phyloP scores from a whole-genome alignment of 352 stramenopile genomes.

The Phytophthora litchii region DNA sequence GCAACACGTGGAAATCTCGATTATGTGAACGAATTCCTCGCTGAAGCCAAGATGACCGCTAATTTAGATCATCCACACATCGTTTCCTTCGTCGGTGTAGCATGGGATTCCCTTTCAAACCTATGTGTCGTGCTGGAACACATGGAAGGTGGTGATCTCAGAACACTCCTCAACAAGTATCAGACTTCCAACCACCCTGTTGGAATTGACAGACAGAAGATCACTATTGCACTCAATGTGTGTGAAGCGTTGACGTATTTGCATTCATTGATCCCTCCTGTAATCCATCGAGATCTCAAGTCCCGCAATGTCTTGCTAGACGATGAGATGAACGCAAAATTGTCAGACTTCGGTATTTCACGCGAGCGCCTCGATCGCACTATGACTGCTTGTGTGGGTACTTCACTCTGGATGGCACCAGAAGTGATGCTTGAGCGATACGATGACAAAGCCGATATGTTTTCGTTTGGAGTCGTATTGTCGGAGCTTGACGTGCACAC shows the following conservation, averaged over 20 bases:
- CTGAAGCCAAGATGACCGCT: constrained; percentile 44
- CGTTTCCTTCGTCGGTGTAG: constrained; percentile 43
- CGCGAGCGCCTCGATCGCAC: constrained; percentile 21
- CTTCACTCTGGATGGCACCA: constrained; percentile 61
- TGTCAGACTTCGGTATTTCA: constrained; percentile 70
- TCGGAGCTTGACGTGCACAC: constrained; percentile 53
- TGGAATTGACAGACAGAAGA: constrained; percentile 36
- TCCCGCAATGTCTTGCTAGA: constrained; percentile 56
- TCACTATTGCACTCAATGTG: constrained; percentile 34
- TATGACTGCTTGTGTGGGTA: constrained; percentile 53
- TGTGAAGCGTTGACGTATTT: constrained; percentile 20
- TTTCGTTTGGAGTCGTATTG: constrained; percentile 65
- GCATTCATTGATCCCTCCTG: constrained; percentile 21
- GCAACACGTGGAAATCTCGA: constrained; percentile 28
- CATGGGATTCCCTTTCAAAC: constrained; percentile 44
- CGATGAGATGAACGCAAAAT: constrained; percentile 50
- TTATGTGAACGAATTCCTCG: constrained; percentile 41
- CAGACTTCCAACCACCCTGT: constrained; percentile 4
- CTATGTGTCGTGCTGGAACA: constrained; percentile 49
- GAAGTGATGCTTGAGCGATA: constrained; percentile 64
- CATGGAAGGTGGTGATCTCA: constrained; percentile 51
- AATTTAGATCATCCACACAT: constrained; percentile 40
- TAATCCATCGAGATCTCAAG: constrained; percentile 45
- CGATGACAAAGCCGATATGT: constrained; percentile 59
- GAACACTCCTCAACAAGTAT: constrained; percentile 30